Evolutionary conservation across 352 stramenopile genomes (phyloP).

Genomic region (Discostella stelligera): DNA sequence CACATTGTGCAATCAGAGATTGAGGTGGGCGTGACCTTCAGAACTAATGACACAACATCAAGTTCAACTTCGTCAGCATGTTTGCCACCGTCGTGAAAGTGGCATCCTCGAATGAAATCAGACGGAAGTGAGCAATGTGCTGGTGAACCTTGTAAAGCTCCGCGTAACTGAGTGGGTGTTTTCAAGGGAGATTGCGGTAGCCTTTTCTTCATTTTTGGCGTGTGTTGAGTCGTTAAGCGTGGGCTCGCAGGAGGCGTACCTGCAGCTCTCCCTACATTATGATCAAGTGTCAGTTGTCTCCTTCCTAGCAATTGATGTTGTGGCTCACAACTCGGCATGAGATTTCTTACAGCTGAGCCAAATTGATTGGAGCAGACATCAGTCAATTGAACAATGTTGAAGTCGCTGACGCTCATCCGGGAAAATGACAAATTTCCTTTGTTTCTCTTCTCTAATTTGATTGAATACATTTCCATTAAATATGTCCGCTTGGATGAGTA

Average conservation of each 20-base stretch:
- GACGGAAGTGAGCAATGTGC: background rate
- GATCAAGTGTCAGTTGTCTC: conserved; percentile 8
- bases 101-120: conserved; percentile 42
- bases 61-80: conserved; percentile 78
- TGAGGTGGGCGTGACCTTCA: conserved; percentile 72
- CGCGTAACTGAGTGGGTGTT: conserved; percentile 35
- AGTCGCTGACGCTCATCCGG: conserved; percentile 30
- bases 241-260: background rate
- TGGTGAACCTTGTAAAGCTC: background rate
- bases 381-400: conserved; percentile 42
- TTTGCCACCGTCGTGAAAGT: conserved; percentile 66
- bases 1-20: conserved; percentile 71
- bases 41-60: conserved; percentile 63
- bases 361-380: conserved; percentile 23
- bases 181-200: conserved; percentile 12
- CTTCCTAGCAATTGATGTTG: conserved; percentile 41
- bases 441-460: conserved; percentile 42
- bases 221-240: conserved; percentile 12
- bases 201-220: conserved; percentile 26
- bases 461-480: conserved; percentile 58
- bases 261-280: conserved; percentile 1
- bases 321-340: conserved; percentile 36
- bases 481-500: conserved; percentile 68
- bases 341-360: conserved; percentile 5
- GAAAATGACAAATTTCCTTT: conserved; percentile 41